Conservation (phyloP, 768 basidiomycete species). For the Daedaleopsis nitida region DNA sequence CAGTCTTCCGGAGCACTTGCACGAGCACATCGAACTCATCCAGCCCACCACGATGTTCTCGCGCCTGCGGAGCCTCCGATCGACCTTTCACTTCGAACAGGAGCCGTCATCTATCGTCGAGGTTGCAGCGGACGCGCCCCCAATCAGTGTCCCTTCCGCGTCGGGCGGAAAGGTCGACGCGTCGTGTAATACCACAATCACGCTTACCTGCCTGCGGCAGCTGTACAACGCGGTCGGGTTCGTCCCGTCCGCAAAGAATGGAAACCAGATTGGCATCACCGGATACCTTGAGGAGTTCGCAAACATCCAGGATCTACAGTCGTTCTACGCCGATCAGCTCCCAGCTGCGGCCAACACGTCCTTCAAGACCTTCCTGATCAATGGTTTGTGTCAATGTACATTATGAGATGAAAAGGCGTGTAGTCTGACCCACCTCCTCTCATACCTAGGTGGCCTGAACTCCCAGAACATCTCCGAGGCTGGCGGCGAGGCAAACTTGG, state of each 20-base stretch:
- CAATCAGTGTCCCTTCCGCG: conserved; percentile 34
- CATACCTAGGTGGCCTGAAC: conserved; percentile 44
- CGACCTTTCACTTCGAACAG: conserved; percentile 34
- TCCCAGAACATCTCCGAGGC: conserved; percentile 53
- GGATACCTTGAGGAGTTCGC: conserved; percentile 40
- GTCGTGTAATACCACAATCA: conserved; percentile 36
- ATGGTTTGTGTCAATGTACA: conserved; percentile 42
- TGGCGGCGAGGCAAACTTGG: conserved; percentile 64
- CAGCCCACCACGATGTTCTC: conserved; percentile 75
- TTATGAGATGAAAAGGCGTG: too few relatives aligned
- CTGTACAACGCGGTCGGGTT: conserved; percentile 37
- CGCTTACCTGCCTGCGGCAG: conserved; percentile 34
- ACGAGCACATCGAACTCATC: conserved; percentile 64
- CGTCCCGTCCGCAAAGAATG: conserved; percentile 22
- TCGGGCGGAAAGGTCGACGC: conserved; percentile 31
- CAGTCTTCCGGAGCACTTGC: conserved; percentile 60
- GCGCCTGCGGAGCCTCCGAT: conserved; percentile 44
- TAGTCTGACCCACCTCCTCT: too few relatives aligned
- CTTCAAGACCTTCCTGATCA: conserved; percentile 57
- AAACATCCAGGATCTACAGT: conserved; percentile 32
- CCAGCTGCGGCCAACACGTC: conserved; percentile 41
- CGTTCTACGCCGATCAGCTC: conserved; percentile 34
- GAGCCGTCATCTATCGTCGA: neutral
- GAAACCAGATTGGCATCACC: conserved; percentile 36
- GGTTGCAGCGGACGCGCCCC: conserved; percentile 6